Evolutionary conservation across 2,329 filamentous ascomycete genomes (phyloP).

Genomic region (Trichoderma sp.): DNA sequence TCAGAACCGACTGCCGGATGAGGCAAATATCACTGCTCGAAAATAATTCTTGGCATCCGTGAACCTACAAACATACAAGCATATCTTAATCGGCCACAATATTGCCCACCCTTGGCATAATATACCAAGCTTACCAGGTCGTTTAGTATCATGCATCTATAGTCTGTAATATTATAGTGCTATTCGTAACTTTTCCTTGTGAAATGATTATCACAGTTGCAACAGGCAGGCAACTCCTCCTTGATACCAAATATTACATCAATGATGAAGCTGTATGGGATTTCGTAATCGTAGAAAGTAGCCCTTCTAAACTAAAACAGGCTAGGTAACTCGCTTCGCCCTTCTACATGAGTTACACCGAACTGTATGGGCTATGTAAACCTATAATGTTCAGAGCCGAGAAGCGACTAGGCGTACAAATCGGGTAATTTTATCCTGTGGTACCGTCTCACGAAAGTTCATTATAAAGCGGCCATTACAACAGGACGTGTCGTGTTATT

Average conservation of each 20-base stretch:
- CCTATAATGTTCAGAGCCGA: background rate
- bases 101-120: background rate
- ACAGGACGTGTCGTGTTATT: background rate
- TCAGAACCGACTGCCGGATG: background rate
- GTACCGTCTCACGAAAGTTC: background rate
- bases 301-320: background rate
- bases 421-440: background rate
- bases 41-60: too few relatives aligned
- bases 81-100: background rate
- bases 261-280: background rate
- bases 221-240: background rate
- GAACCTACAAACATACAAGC: too few relatives aligned
- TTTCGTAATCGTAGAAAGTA: background rate
- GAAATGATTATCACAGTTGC: too few relatives aligned
- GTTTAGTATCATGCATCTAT: background rate
- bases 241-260: background rate
- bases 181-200: too few relatives aligned
- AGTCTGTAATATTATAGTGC: too few relatives aligned
- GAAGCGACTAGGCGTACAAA: background rate
- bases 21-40: background rate
- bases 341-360: too few relatives aligned
- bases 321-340: background rate
- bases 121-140: background rate
- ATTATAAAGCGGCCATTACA: background rate
- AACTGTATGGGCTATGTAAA: background rate